Evolutionary conservation across 1,284 basidiomycete genomes (phyloP).

Genomic region (Heimioporus retisporus): DNA sequence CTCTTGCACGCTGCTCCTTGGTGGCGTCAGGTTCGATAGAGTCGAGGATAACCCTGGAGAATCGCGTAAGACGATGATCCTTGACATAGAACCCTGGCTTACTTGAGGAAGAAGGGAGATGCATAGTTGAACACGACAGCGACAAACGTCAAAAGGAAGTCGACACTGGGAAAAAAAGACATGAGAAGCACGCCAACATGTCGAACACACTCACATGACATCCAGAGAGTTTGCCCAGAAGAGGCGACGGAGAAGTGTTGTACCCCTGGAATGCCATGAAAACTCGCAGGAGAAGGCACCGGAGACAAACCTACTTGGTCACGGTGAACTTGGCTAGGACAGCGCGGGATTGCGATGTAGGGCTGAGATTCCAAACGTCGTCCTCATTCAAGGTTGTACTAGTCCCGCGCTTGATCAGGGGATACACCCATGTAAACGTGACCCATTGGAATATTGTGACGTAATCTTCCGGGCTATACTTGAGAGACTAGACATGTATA

Average conservation of each 20-base stretch:
- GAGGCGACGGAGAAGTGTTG: constrained; percentile 72
- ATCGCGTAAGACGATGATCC: constrained; percentile 2
- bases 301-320: constrained; percentile 40
- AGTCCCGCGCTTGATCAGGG: constrained; percentile 63
- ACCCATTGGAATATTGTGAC: constrained; percentile 74
- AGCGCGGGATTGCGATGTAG: constrained; percentile 62
- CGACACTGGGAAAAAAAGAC: constrained; percentile 53
- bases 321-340: constrained; percentile 59
- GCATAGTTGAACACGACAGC: constrained; percentile 68
- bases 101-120: constrained; percentile 60
- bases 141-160: constrained; percentile 69
- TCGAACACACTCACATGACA: constrained; percentile 56
- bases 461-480: constrained; percentile 69
- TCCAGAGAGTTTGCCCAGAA: constrained; percentile 80
- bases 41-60: constrained; percentile 51
- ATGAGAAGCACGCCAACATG: neutral
- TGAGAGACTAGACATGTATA: constrained; percentile 46
- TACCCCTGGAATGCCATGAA: constrained; percentile 39
- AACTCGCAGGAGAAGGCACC: constrained; percentile 10
- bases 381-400: constrained; percentile 61
- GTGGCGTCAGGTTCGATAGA: constrained; percentile 31
- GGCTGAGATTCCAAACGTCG: constrained; percentile 70
- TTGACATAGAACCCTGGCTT: constrained; percentile 4
- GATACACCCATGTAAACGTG: constrained; percentile 75
- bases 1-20: constrained; percentile 57